Evolutionary conservation across 305 asterid species (phyloP).

Genomic region (Solanum chacoense): DNA sequence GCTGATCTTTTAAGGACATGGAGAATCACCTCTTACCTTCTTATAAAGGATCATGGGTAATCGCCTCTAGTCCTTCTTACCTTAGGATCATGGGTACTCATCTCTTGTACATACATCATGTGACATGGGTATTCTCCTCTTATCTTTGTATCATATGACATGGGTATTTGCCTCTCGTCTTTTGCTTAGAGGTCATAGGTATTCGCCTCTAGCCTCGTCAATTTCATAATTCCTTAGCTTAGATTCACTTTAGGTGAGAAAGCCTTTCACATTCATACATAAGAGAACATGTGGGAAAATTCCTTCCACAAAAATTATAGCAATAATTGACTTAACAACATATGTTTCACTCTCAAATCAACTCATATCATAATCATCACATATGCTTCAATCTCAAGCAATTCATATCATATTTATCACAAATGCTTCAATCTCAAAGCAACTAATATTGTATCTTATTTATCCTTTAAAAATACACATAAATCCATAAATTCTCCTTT

Average conservation of each 20-base stretch:
- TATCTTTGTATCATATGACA: background rate
- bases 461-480: background rate
- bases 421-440: background rate
- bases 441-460: background rate
- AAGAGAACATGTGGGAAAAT: background rate
- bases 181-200: background rate
- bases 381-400: background rate
- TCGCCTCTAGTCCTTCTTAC: too few relatives aligned
- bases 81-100: background rate
- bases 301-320: too few relatives aligned
- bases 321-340: background rate
- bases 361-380: background rate
- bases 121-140: background rate
- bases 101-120: background rate
- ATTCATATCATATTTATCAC: background rate
- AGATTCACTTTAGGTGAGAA: background rate
- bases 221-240: background rate
- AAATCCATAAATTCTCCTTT: too few relatives aligned
- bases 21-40: background rate
- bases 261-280: background rate
- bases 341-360: background rate
- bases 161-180: background rate
- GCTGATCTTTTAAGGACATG: background rate
- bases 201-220: background rate
- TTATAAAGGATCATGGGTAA: background rate